phyloP scores from a whole-genome alignment of 257 asterid genomes.

The Nicotiana benthamiana region DNA sequence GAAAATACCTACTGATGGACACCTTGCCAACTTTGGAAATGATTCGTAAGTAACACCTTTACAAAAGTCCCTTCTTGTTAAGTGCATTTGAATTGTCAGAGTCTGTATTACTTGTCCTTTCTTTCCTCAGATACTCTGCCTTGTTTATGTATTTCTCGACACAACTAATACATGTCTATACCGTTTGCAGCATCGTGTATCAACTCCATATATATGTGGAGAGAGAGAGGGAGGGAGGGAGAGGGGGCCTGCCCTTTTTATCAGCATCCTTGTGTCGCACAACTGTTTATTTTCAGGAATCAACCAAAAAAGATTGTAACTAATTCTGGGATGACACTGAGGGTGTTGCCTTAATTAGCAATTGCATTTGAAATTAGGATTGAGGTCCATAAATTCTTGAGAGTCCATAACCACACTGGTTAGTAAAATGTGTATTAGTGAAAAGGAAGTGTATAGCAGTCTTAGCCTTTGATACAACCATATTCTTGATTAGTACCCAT shows the following conservation, averaged over 20 bases:
- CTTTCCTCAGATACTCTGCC: background rate
- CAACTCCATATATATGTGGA: background rate
- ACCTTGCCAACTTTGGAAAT: constrained; percentile 57
- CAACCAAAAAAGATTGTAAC: background rate
- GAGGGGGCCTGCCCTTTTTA: background rate
- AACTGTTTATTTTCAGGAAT: background rate
- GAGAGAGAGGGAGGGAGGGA: too few relatives aligned
- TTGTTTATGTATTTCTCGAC: background rate
- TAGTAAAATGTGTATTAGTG: background rate
- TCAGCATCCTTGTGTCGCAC: background rate
- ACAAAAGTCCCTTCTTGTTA: background rate
- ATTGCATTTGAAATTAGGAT: constrained; percentile 1
- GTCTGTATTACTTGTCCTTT: background rate
- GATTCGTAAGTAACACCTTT: constrained; percentile 57
- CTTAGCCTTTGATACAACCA: background rate
- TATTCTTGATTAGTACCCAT: constrained; percentile 1
- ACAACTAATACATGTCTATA: background rate
- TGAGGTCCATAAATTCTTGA: background rate
- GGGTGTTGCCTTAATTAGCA: background rate
- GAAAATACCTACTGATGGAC: constrained; percentile 76
- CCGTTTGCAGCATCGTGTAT: background rate
- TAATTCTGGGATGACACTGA: background rate
- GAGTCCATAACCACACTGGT: background rate
- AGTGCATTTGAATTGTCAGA: background rate
- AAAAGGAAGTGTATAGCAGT: background rate